These are phyloP conservation scores for Hypomyces rosellus DNA, from an alignment of 2,329 filamentous ascomycete species.

Conservation along the genomic window DNA sequence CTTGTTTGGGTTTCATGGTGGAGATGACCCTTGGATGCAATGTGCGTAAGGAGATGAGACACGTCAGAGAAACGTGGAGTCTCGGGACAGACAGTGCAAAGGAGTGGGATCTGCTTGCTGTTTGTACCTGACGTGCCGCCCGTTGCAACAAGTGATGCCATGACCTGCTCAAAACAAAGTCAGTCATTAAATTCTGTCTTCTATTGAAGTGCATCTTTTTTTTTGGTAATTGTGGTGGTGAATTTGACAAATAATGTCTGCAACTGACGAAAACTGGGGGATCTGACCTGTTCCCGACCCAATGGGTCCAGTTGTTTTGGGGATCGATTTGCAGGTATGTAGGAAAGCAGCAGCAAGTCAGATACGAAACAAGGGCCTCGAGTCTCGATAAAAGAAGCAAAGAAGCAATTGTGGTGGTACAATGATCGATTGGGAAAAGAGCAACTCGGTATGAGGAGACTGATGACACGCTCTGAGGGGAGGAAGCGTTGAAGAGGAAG, in stretches of 20 bases:
- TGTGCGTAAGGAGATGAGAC: constrained; percentile 86
- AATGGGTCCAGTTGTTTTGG: constrained; percentile 3
- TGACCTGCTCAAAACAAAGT: constrained; percentile 23
- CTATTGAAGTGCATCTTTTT: no score
- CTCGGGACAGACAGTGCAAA: constrained; percentile 78
- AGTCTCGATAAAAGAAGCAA: constrained; percentile 16
- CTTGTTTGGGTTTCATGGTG: constrained; percentile 77
- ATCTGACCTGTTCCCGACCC: constrained; percentile 9
- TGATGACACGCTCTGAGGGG: constrained; percentile 6
- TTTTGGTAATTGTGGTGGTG: no score
- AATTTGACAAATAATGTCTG: no score
- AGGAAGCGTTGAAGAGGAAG: constrained; percentile 7
- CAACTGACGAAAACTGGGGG: background rate
- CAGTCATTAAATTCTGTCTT: background rate
- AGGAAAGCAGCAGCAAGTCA: constrained; percentile 23
- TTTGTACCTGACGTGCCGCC: constrained; percentile 16
- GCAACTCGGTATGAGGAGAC: constrained; percentile 17
- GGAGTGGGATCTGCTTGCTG: constrained; percentile 53
- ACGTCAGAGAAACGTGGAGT: constrained; percentile 79
- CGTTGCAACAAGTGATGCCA: constrained; percentile 28
- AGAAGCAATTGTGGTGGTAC: constrained; percentile 16
- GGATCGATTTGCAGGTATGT: constrained; percentile 6
- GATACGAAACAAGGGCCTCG: constrained; percentile 9
- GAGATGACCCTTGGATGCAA: constrained; percentile 88
- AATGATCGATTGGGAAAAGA: constrained; percentile 16